A percentile compares a stretch with the other conserved stretches of the same genome.
phyloP scores from a whole-genome alignment of 306 rosid species.

The Fragaria nilgerrensis region DNA sequence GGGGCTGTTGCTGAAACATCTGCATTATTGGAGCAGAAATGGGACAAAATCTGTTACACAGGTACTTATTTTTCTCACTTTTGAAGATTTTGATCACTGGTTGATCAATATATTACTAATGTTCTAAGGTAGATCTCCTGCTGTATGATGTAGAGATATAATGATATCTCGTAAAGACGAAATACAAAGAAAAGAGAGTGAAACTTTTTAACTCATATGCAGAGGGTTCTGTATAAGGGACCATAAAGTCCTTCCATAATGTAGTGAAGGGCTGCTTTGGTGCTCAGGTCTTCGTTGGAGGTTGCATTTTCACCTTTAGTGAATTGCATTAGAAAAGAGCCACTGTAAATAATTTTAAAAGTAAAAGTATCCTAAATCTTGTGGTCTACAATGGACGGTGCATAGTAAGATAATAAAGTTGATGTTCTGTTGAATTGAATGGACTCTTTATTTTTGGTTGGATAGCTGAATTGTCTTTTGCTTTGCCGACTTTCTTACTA shows the following conservation, averaged over 20 bases:
- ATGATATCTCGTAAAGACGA: not conserved
- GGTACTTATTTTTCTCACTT: conserved; percentile 43
- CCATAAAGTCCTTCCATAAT: not conserved
- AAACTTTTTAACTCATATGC: not conserved
- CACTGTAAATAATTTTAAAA: not conserved
- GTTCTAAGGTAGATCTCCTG: not conserved
- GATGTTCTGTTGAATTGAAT: not conserved
- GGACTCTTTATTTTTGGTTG: no score
- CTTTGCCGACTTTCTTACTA: not conserved
- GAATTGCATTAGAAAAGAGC: not conserved
- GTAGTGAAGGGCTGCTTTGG: not conserved
- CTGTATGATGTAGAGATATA: not conserved
- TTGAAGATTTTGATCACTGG: conserved; percentile 11
- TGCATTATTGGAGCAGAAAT: conserved; percentile 85
- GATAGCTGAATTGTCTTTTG: not conserved
- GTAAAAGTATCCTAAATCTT: not conserved
- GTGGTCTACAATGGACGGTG: not conserved
- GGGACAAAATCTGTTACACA: conserved; percentile 99
- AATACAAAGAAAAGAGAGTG: not conserved
- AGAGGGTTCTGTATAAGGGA: not conserved
- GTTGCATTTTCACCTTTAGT: not conserved
- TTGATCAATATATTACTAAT: conserved; percentile 2
- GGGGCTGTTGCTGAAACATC: conserved; percentile 84
- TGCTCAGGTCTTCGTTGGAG: not conserved
- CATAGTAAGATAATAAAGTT: not conserved